Conservation (phyloP, 768 basidiomycete genomes). For the Naematelia aurantialba region DNA sequence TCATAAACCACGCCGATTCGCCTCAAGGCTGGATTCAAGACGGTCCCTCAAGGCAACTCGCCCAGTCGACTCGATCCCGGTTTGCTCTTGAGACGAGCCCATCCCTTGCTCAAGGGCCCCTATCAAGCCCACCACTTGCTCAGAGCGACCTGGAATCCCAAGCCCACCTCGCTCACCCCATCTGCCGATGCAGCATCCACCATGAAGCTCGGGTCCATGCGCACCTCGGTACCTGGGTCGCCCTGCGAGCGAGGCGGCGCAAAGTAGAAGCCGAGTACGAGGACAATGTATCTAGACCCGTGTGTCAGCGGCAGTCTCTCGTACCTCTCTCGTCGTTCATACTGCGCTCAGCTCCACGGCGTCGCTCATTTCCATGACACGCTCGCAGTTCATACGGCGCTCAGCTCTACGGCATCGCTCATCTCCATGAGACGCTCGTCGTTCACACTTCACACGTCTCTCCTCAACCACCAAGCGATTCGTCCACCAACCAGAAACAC, state of each 20-base stretch:
- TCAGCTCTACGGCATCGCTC: background rate
- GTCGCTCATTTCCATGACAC: background rate
- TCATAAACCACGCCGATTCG: background rate
- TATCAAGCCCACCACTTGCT: constrained; percentile 6
- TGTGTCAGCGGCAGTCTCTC: background rate
- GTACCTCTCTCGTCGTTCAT: no score
- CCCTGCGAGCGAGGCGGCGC: constrained; percentile 48
- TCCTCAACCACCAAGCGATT: background rate
- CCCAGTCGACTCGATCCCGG: no score
- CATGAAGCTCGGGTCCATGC: background rate
- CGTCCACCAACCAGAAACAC: no score
- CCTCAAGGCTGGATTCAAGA: no score
- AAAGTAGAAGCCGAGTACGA: constrained; percentile 86
- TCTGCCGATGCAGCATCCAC: no score
- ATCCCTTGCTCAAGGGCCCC: no score
- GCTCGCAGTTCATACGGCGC: constrained; percentile 19
- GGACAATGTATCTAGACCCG: constrained; percentile 73
- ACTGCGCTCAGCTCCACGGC: background rate
- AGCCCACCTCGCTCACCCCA: background rate
- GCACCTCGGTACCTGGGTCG: background rate
- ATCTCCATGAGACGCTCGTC: constrained; percentile 3
- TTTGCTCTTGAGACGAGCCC: no score
- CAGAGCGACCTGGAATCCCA: constrained; percentile 2
- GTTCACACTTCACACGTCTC: constrained; percentile 17
- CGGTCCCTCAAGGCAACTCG: no score